A percentile compares a stretch with the other conserved stretches of the same genome.
Conservation (phyloP, 2,329 filamentous ascomycete genomes). For the Ceratocystis smalleyi region DNA sequence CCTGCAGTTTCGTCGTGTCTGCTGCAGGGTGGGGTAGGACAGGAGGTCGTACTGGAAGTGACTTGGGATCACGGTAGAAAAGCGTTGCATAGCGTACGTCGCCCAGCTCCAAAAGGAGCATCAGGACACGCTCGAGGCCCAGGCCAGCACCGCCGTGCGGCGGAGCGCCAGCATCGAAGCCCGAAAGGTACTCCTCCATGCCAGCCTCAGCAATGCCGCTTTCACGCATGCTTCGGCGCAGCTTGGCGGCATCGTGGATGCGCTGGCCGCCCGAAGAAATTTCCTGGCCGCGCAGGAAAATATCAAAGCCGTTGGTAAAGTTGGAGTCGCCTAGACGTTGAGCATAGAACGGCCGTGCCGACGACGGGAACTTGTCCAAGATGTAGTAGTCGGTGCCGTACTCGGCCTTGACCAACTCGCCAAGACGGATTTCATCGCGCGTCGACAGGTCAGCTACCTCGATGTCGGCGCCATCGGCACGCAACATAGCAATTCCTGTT, state of each 20-base stretch:
- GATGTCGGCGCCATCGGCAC: slow-evolving; percentile 60
- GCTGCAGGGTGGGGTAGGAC: slow-evolving; percentile 74
- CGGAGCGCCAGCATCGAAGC: slow-evolving; percentile 75
- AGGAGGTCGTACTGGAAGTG: slow-evolving; percentile 51
- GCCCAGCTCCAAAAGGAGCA: slow-evolving; percentile 70
- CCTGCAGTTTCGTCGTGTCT: slow-evolving; percentile 45
- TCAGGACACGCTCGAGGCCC: slow-evolving; percentile 74
- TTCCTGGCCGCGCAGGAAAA: slow-evolving; percentile 85
- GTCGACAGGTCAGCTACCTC: slow-evolving; percentile 66
- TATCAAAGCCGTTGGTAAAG: slow-evolving; percentile 85
- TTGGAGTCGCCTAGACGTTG: slow-evolving; percentile 62
- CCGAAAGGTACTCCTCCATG: slow-evolving; percentile 82
- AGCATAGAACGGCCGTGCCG: slow-evolving; percentile 78
- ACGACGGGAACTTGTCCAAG: slow-evolving; percentile 78
- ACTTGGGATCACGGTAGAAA: slow-evolving; percentile 79
- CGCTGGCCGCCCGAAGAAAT: slow-evolving; percentile 85
- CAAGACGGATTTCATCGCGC: slow-evolving; percentile 71
- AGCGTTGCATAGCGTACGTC: slow-evolving; percentile 80
- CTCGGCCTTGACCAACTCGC: slow-evolving; percentile 70
- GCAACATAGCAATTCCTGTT: slow-evolving; percentile 67
- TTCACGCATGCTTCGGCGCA: slow-evolving; percentile 62
- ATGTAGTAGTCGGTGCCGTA: slow-evolving; percentile 86
- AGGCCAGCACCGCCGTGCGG: slow-evolving; percentile 84
- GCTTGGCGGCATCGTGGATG: slow-evolving; percentile 63
- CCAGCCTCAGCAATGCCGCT: slow-evolving; percentile 61